Conservation (phyloP, 1,139 yeast species). For the Blastobotrys illinoisensis region DNA sequence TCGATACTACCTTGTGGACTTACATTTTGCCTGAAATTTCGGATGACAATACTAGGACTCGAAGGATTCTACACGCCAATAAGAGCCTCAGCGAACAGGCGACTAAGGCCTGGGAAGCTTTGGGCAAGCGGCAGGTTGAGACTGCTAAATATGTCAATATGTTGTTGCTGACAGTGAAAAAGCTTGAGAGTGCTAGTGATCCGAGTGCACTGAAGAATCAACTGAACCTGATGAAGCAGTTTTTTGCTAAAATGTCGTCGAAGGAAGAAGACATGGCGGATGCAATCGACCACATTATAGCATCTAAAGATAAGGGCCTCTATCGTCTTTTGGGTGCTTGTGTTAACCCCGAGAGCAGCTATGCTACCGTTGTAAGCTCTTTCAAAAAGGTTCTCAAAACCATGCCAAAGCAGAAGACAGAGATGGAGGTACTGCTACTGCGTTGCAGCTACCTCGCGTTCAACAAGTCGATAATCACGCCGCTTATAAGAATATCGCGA, state of each 20-base stretch:
- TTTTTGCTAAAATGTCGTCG: constrained; percentile 52
- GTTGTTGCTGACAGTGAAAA: constrained; percentile 13
- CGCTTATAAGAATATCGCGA: constrained; percentile 46
- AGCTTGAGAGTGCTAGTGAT: constrained; percentile 20
- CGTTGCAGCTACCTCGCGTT: constrained; percentile 58
- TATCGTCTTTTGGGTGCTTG: constrained; percentile 16
- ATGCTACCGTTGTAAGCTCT: constrained; percentile 52
- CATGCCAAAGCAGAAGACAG: constrained; percentile 4
- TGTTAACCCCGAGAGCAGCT: constrained; percentile 55
- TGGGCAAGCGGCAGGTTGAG: constrained; percentile 54
- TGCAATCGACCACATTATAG: constrained; percentile 15
- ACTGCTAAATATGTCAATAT: constrained; percentile 11
- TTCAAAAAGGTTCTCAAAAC: constrained; percentile 51
- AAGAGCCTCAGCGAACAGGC: constrained; percentile 52
- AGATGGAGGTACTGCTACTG: constrained; percentile 49
- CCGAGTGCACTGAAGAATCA: constrained; percentile 29
- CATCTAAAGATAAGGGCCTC: constrained; percentile 14
- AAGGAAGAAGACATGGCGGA: constrained; percentile 16
- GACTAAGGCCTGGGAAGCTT: constrained; percentile 61
- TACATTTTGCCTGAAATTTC: constrained; percentile 52
- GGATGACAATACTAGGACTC: constrained; percentile 46
- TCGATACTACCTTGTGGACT: constrained; percentile 59
- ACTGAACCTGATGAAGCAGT: constrained; percentile 52
- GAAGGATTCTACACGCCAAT: constrained; percentile 48
- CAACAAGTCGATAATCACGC: constrained; percentile 59